Conservation (phyloP, 2,329 filamentous ascomycete species). For the Tolypocladium endophyticum region DNA sequence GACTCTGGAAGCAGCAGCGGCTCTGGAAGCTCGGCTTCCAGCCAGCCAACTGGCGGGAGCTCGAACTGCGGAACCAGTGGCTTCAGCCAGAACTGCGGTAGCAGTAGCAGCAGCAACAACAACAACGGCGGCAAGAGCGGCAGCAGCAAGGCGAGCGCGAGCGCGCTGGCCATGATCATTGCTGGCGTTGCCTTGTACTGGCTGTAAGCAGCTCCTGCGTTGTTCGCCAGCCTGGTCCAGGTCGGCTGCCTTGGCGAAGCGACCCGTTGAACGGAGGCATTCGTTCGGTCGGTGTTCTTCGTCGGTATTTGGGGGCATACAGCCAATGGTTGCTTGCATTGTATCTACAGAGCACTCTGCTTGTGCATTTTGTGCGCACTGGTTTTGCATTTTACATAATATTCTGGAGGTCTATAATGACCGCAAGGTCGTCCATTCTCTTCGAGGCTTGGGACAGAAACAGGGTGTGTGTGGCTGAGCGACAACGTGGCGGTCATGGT, state of each 20-base stretch:
- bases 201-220: constrained; percentile 13
- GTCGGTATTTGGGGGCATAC: neutral
- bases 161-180: constrained; percentile 25
- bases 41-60: constrained; percentile 4
- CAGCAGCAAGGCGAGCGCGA: constrained; percentile 20
- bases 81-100: constrained; percentile 31
- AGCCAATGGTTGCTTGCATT: neutral
- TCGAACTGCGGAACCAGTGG: constrained; percentile 22
- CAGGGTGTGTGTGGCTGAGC: neutral
- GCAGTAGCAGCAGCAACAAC: constrained; percentile 2
- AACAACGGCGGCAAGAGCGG: constrained; percentile 19
- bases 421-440: constrained; percentile 1
- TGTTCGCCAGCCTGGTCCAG: neutral
- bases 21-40: constrained; percentile 4
- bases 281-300: neutral
- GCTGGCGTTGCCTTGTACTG: constrained; percentile 23
- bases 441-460: neutral
- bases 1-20: neutral
- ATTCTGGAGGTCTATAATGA: neutral
- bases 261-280: neutral
- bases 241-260: neutral
- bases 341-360: neutral
- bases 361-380: neutral
- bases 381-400: neutral
- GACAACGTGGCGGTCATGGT: neutral